These are phyloP conservation scores for Mastigamoeba balamuthi DNA, from an alignment of 78 protist species.

Conservation along the genomic window DNA sequence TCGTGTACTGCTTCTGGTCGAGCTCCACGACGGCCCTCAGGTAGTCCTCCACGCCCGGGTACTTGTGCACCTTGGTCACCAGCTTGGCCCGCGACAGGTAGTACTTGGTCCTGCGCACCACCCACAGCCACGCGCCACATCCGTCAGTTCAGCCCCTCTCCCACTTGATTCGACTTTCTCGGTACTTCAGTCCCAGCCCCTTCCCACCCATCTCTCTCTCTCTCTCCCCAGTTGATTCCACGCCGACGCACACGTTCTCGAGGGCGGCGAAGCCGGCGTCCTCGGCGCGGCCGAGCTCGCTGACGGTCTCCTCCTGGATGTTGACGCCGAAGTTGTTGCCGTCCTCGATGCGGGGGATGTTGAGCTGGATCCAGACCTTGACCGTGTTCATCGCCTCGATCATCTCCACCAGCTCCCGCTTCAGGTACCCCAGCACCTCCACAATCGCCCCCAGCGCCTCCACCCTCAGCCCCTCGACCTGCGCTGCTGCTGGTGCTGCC, in stretches of 20 bases:
- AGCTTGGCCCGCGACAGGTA: slow-evolving; percentile 25
- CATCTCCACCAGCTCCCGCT: slow-evolving; percentile 12
- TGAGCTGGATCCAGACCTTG: slow-evolving; percentile 53
- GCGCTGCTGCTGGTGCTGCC: neutral
- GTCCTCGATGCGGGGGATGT: slow-evolving; percentile 50
- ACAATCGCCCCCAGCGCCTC: neutral
- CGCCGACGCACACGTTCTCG: slow-evolving; percentile 19
- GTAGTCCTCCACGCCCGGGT: slow-evolving; percentile 53
- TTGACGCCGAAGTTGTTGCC: slow-evolving; percentile 52
- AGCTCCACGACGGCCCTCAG: slow-evolving; percentile 14
- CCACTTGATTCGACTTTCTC: no score
- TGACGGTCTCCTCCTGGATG: slow-evolving; percentile 27
- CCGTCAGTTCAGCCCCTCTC: no score
- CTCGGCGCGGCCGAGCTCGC: slow-evolving; percentile 45
- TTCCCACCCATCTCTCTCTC: no score
- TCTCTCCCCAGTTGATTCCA: no score
- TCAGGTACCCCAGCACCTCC: slow-evolving; percentile 1
- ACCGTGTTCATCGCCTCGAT: slow-evolving; percentile 3
- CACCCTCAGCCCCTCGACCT: neutral
- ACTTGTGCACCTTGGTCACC: slow-evolving; percentile 40
- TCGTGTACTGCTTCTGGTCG: slow-evolving; percentile 45
- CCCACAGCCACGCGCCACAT: no score
- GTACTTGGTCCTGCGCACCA: no score
- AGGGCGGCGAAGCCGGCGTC: slow-evolving; percentile 24
- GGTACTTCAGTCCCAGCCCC: no score